These are phyloP conservation scores for Helicocarpus griseus DNA, from an alignment of 2,329 filamentous ascomycete species.

Conservation along the genomic window DNA sequence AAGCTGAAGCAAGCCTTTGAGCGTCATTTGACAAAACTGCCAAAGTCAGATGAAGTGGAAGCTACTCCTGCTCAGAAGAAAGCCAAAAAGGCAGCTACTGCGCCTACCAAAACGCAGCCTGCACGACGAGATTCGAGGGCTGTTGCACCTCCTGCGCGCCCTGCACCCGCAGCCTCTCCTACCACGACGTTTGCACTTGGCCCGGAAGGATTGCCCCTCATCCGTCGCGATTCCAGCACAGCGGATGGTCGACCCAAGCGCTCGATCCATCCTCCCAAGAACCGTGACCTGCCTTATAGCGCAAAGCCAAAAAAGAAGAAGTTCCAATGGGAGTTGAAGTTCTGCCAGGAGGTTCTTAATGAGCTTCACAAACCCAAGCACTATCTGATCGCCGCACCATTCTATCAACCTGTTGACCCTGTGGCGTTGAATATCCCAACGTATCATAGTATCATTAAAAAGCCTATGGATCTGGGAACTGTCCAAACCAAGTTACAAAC, in stretches of 20 bases:
- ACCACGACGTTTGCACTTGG: constrained; percentile 63
- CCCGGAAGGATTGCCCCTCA: constrained; percentile 67
- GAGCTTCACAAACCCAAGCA: constrained; percentile 72
- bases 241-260: constrained; percentile 78
- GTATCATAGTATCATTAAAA: constrained; percentile 90
- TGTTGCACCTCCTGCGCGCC: constrained; percentile 17
- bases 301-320: constrained; percentile 86
- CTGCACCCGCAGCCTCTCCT: constrained; percentile 33
- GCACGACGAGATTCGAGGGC: constrained; percentile 41
- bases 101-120: constrained; percentile 32
- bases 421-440: constrained; percentile 88
- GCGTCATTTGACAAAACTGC: constrained; percentile 51
- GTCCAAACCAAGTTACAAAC: constrained; percentile 65
- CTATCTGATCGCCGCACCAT: constrained; percentile 57
- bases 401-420: constrained; percentile 78
- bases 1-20: constrained; percentile 51
- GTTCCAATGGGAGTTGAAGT: constrained; percentile 77
- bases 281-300: constrained; percentile 82
- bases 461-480: constrained; percentile 90
- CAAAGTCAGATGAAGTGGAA: constrained; percentile 48
- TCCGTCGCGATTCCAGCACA: constrained; percentile 74
- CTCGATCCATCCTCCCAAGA: constrained; percentile 83
- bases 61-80: constrained; percentile 55
- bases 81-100: constrained; percentile 30
- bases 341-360: constrained; percentile 71